Evolutionary conservation across 805 yeast species (phyloP), one percentile per base, ranked within the genome.

Genomic region (Wickerhamiella slavikovae): DNA sequence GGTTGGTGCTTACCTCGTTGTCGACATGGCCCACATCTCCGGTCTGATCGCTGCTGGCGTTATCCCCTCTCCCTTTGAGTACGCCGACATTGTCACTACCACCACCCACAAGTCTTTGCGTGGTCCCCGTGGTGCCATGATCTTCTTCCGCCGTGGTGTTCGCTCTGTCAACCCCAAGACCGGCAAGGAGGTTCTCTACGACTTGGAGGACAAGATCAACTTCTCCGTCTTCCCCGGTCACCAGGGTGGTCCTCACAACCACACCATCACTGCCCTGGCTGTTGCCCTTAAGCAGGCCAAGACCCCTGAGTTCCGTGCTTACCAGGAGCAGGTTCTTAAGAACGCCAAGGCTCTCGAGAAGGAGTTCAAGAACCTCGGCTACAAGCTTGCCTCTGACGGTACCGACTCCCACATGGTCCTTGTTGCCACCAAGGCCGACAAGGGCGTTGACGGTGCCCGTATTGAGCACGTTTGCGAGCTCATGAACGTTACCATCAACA

Each of bases 61-160:
- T 33, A 83, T 80, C 37, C 91, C 83, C 44, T 73, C 92, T 34
- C 98, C 98, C 40, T 89, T 89, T 62, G 91, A 82, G 58, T 80
- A 76, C 57, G 85, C 96, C 35, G 98, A 89, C 51, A 74, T 89
- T 43, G 98, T 89, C 51, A 89, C 98, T 42, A 89, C 98, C 46
- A 85, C 98, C 35, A 85, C 98, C 36, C 98, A 89, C 68, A 89
- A 89, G 64, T 83, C 96, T 23, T 68, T 89, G 49, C 78, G 98
- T 64, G 98, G 98, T 37, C 98, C 98, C 54, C 79, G 98, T 65
- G 98, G 98, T 57, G 95, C 98, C 34, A 85, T 89, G 94, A 89
- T 89, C 55, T 89, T 89, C 67, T 89, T 76, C 71, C 79, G 96
- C 66, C 76, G 75, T 56, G 98, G 98, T 46, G 70, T 83, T 36